Evolutionary conservation across 2,329 filamentous ascomycete species (phyloP), one percentile per base, ranked within the genome.

Genomic region (Xylaria arbuscula): DNA sequence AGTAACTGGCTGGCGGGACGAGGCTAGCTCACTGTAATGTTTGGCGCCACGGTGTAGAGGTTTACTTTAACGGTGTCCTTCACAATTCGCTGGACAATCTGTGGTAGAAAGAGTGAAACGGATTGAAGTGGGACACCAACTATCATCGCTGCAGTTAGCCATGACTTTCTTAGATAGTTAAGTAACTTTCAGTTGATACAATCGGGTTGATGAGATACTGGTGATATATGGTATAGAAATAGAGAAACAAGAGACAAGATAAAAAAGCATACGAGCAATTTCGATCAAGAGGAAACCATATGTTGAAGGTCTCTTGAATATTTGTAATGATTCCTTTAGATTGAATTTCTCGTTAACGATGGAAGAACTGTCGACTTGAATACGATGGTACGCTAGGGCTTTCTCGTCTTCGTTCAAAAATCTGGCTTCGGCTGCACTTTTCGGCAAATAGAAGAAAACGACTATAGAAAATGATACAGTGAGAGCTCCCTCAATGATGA

Each of bases 1-100:
- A 4, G 13, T 11, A 40, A 19, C 2, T 15, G n/a, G 1, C 10
- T 32, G 22, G 28, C 9, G 28, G 19, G 4, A 7, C n/a, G 40
- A 28, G 19, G 36, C 11, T 13, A 5, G 13, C 70, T 74, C 69
- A 77, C 77, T 0, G 88, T 88, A 54, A 93, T 85, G 74, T 94
- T 95, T 1, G 93, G 93, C 0, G 92, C 93, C 0, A 95, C 92
- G 0, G 92, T 94, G 80, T 92, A 94, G 0, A 95, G 84, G 74
- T 96, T 95, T 0, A 92, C 94, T 77, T 84, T 86, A 72, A 88
- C 80, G 2, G 82, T 81, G 48, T 80, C 79, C 70, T 83, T 85
- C 3, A 83, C 81, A 1, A 88, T 78, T 3, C 85, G 79, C 67
- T 80, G 77, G 19, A 88, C 82, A 72, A 88, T 88, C 73, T 88